Evolutionary conservation across 2,329 filamentous ascomycete species (phyloP).

Genomic region (Alternaria sp.): DNA sequence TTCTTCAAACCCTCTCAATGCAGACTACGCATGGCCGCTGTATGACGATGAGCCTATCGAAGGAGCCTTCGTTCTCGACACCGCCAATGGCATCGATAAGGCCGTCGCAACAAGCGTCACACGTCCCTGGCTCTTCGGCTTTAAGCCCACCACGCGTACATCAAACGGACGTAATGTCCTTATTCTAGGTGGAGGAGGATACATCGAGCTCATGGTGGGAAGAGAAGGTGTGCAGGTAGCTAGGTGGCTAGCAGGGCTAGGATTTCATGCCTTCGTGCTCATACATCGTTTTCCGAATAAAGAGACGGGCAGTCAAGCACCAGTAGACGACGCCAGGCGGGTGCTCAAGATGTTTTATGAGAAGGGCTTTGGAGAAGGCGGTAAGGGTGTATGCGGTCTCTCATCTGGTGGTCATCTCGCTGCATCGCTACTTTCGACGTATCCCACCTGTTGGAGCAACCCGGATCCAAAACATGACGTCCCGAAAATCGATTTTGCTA

Average conservation of each 20-base stretch:
- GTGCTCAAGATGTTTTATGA: slow-evolving; percentile 13
- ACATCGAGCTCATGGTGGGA: slow-evolving; percentile 26
- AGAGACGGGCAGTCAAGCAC: slow-evolving; percentile 16
- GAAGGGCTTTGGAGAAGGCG: background rate
- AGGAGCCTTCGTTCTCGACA: slow-evolving; percentile 13
- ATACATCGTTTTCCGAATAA: slow-evolving; percentile 26
- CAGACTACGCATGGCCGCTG: slow-evolving; percentile 14
- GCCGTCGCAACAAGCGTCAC: slow-evolving; percentile 21
- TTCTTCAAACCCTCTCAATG: background rate
- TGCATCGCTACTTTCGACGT: slow-evolving; percentile 18
- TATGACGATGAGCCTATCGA: slow-evolving; percentile 12
- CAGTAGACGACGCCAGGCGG: slow-evolving; percentile 22
- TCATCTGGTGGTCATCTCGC: slow-evolving; percentile 28
- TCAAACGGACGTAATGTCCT: slow-evolving; percentile 11
- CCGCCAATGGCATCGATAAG: slow-evolving; percentile 4
- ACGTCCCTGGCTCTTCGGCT: slow-evolving; percentile 24
- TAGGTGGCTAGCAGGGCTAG: slow-evolving; percentile 20
- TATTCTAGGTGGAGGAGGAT: slow-evolving; percentile 26
- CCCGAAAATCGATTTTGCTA: slow-evolving; percentile 18
- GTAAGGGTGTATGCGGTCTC: slow-evolving; percentile 19
- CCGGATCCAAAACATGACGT: background rate
- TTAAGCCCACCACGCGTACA: background rate
- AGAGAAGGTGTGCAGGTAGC: slow-evolving; percentile 28
- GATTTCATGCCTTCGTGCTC: slow-evolving; percentile 26
- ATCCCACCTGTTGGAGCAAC: slow-evolving; percentile 7